phyloP scores from a whole-genome alignment of 164 flowering plant genomes.

The Malania oleifera region DNA sequence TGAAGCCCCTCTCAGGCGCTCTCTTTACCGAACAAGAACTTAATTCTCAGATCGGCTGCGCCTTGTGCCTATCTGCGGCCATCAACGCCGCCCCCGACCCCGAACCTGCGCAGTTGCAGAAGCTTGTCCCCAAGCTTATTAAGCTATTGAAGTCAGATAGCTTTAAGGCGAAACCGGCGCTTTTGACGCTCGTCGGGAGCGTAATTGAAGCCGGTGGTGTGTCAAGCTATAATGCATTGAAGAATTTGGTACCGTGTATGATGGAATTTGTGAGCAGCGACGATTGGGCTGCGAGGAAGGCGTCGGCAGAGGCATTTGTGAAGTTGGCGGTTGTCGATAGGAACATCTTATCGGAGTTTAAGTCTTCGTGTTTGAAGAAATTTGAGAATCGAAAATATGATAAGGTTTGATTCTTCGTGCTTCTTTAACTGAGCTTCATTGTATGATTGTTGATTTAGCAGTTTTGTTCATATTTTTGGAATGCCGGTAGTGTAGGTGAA shows the following conservation, averaged over 20 bases:
- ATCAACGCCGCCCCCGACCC: conserved; percentile 58
- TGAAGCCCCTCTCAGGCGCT: conserved; percentile 62
- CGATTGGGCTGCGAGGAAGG: conserved; percentile 91
- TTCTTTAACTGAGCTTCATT: background rate
- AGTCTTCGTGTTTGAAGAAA: conserved; percentile 41
- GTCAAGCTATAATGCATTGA: conserved; percentile 24
- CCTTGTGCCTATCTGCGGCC: conserved; percentile 69
- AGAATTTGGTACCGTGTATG: conserved; percentile 48
- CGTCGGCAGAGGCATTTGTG: conserved; percentile 64
- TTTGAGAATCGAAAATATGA: conserved; percentile 71
- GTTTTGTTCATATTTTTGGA: conserved; percentile 1
- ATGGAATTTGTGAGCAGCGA: conserved; percentile 58
- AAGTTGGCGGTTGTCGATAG: conserved; percentile 66
- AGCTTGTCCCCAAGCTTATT: conserved; percentile 52
- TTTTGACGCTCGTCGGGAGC: conserved; percentile 54
- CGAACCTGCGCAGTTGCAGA: conserved; percentile 45
- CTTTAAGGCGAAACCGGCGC: conserved; percentile 74
- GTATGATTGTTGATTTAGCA: background rate
- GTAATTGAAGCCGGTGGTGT: conserved; percentile 50
- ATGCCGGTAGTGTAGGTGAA: conserved; percentile 50
- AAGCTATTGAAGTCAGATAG: conserved; percentile 52
- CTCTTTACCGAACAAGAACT: conserved; percentile 67
- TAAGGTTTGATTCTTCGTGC: conserved; percentile 44
- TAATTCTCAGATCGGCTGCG: conserved; percentile 65
- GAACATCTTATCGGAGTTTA: conserved; percentile 45